Conservation (phyloP, 306 rosid genomes). For the Cotoneaster glaucophyllus region DNA sequence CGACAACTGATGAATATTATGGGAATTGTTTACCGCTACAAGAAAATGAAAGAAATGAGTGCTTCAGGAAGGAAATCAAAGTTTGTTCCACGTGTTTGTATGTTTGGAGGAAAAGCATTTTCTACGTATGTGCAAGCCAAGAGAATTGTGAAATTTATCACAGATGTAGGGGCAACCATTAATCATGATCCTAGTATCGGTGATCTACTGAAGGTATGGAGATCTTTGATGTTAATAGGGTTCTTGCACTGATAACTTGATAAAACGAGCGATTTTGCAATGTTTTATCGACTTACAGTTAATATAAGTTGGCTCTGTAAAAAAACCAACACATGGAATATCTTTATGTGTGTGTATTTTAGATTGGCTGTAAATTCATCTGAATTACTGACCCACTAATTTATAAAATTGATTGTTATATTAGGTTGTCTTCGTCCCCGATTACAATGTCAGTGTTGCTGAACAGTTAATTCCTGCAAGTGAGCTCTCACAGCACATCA, state of each 20-base stretch:
- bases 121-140: slow-evolving; percentile 92
- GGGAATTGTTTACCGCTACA: slow-evolving; percentile 95
- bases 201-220: slow-evolving; percentile 80
- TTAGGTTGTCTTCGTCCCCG: slow-evolving; percentile 94
- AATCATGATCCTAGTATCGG: slow-evolving; percentile 93
- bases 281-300: background rate
- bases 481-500: slow-evolving; percentile 96
- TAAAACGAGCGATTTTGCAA: background rate
- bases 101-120: slow-evolving; percentile 97
- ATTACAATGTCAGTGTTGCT: slow-evolving; percentile 93
- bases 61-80: slow-evolving; percentile 51
- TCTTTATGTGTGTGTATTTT: background rate
- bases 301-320: background rate
- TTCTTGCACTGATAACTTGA: background rate
- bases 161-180: slow-evolving; percentile 82
- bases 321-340: background rate
- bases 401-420: background rate
- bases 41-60: slow-evolving; percentile 95
- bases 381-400: background rate
- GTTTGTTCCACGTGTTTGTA: slow-evolving; percentile 93
- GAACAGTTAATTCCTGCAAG: slow-evolving; percentile 95
- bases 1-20: slow-evolving; percentile 80
- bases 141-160: slow-evolving; percentile 94
- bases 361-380: background rate
- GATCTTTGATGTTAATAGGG: background rate